These are phyloP conservation scores for Sarocladiaceae sp. DNA, from an alignment of 2,329 filamentous ascomycete species.

Conservation along the genomic window DNA sequence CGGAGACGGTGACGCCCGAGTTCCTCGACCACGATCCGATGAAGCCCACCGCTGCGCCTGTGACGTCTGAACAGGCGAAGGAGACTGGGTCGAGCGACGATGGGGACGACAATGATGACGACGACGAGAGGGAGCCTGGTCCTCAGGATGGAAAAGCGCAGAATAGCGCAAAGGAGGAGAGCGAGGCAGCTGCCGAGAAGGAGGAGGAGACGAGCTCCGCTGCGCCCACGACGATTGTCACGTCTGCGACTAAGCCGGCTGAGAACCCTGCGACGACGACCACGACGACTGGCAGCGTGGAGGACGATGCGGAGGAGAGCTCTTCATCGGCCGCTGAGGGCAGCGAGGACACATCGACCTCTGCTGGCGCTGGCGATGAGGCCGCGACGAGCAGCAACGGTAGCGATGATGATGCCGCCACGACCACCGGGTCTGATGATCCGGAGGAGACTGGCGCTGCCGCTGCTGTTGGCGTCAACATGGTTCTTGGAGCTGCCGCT, in stretches of 20 bases:
- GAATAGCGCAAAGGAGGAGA: background rate
- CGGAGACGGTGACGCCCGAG: slow-evolving; percentile 16
- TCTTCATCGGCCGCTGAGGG: too few species aligned
- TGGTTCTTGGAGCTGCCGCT: slow-evolving; percentile 4
- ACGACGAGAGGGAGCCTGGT: background rate
- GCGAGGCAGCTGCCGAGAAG: background rate
- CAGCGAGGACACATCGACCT: background rate
- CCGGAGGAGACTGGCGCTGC: slow-evolving; percentile 6
- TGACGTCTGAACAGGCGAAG: background rate
- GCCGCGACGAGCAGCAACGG: background rate
- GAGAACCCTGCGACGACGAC: background rate
- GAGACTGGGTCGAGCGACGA: background rate
- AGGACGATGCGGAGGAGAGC: too few species aligned
- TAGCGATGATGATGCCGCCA: background rate
- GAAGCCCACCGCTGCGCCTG: slow-evolving; percentile 1
- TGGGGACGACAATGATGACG: background rate
- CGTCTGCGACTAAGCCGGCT: background rate
- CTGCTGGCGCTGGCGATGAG: background rate
- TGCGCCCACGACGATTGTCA: background rate
- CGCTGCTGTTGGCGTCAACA: background rate
- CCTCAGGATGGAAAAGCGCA: background rate
- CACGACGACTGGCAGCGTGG: background rate
- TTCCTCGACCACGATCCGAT: slow-evolving; percentile 9
- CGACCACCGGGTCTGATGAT: background rate
- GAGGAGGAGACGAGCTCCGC: background rate